Conservation (phyloP, 495 filamentous ascomycete genomes). For the Penicillium crystallinum region DNA sequence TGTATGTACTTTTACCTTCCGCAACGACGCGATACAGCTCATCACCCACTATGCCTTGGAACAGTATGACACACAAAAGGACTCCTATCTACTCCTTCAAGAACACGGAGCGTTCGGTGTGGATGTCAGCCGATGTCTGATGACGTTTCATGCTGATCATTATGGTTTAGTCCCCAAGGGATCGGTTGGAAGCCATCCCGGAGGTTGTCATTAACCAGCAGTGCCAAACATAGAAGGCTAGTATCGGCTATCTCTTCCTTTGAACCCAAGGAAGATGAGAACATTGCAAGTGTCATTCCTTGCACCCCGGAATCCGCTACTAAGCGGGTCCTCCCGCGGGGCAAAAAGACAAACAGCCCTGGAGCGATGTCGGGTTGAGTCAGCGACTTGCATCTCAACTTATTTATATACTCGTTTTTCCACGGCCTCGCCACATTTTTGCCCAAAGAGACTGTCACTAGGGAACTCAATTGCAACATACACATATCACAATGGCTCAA, state of each 20-base stretch:
- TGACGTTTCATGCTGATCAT: not conserved
- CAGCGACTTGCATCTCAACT: conserved; percentile 16
- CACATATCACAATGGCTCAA: conserved; percentile 27
- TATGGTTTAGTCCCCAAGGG: not conserved
- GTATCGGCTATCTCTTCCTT: conserved; percentile 10
- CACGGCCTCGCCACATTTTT: conserved; percentile 2
- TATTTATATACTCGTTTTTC: conserved; percentile 8
- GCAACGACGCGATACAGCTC: not conserved
- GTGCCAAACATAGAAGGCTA: conserved; percentile 7
- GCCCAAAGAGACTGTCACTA: not conserved
- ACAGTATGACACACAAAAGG: not conserved
- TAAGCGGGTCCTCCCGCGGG: conserved; percentile 29
- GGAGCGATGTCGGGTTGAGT: conserved; percentile 33
- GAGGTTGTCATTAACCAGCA: not conserved
- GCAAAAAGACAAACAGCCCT: conserved; percentile 14
- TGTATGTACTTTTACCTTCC: not conserved
- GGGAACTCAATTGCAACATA: not conserved
- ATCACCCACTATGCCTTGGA: not conserved
- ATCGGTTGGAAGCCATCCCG: conserved; percentile 1
- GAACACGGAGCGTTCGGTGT: not conserved
- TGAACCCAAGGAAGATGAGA: conserved; percentile 1
- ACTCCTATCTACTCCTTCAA: not conserved
- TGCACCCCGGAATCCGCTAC: conserved; percentile 11
- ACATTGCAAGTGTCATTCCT: not conserved
- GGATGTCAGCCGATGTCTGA: not conserved